Evolutionary conservation across 495 filamentous ascomycete genomes (phyloP).

Genomic region (Penicillium cataractarum): DNA sequence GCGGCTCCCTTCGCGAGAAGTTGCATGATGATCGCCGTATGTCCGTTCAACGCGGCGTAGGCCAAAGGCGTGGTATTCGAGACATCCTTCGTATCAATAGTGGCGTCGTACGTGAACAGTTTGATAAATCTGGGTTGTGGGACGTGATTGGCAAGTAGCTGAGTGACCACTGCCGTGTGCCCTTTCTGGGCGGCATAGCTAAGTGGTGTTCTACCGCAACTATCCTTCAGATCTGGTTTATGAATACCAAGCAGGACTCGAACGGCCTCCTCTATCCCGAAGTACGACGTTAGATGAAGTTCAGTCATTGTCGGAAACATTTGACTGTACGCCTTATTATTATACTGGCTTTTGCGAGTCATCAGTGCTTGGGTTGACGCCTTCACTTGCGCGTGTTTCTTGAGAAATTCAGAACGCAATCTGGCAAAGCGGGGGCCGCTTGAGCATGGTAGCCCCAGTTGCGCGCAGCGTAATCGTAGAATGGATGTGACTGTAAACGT

Average conservation of each 20-base stretch:
- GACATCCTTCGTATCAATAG: background rate
- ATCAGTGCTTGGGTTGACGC: background rate
- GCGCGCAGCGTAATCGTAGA: background rate
- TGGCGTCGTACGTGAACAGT: background rate
- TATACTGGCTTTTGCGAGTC: too few relatives aligned
- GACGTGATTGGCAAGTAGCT: background rate
- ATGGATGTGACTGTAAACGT: background rate
- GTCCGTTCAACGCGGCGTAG: background rate
- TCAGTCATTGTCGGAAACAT: background rate
- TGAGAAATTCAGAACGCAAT: background rate
- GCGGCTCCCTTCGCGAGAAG: background rate
- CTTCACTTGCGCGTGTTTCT: background rate
- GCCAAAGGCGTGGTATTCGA: background rate
- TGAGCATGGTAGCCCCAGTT: background rate
- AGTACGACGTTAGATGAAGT: background rate
- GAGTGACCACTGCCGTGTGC: background rate
- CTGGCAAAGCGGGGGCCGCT: background rate
- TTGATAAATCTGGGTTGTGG: background rate
- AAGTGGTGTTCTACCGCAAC: background rate
- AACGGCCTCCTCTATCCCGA: background rate
- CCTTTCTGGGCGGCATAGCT: background rate
- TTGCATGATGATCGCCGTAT: background rate
- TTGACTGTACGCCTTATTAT: background rate
- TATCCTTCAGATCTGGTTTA: background rate
- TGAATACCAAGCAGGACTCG: background rate